Conservation (phyloP, 1,284 basidiomycete genomes). For the Vanrija sp. region DNA sequence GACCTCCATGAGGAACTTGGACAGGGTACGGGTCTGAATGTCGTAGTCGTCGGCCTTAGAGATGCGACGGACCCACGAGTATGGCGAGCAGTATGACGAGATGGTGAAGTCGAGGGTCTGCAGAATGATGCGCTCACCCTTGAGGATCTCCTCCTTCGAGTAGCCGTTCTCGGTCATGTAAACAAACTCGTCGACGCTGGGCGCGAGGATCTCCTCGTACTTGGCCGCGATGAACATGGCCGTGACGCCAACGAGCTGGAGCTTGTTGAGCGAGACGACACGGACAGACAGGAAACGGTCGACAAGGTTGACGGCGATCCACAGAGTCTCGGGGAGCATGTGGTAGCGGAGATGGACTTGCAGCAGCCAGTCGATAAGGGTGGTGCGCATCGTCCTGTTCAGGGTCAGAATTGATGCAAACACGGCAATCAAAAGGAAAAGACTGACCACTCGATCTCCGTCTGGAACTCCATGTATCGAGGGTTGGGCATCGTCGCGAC, state of each 20-base stretch:
- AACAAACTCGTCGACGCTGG: constrained; percentile 90
- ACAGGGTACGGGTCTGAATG: constrained; percentile 91
- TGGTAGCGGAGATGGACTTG: constrained; percentile 64
- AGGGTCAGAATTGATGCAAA: neutral
- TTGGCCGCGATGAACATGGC: constrained; percentile 65
- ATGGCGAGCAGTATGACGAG: constrained; percentile 97
- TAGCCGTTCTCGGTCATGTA: constrained; percentile 97
- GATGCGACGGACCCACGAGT: constrained; percentile 98
- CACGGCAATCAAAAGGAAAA: neutral
- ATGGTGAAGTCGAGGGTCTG: constrained; percentile 87
- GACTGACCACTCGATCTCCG: constrained; percentile 82
- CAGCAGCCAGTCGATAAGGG: constrained; percentile 58
- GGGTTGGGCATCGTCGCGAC: constrained; percentile 85
- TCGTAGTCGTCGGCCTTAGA: constrained; percentile 99
- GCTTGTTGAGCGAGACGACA: constrained; percentile 60
- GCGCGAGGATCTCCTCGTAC: constrained; percentile 68
- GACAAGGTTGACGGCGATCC: constrained; percentile 64
- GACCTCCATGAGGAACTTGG: constrained; percentile 97
- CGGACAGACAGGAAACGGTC: constrained; percentile 62
- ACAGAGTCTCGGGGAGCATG: constrained; percentile 64
- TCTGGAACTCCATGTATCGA: constrained; percentile 91
- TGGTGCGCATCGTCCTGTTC: constrained; percentile 54
- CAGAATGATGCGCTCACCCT: constrained; percentile 93
- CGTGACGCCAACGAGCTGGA: constrained; percentile 62
- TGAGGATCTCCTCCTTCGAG: constrained; percentile 90